Conservation (phyloP, 495 filamentous ascomycete genomes). For the Daldinia loculata region DNA sequence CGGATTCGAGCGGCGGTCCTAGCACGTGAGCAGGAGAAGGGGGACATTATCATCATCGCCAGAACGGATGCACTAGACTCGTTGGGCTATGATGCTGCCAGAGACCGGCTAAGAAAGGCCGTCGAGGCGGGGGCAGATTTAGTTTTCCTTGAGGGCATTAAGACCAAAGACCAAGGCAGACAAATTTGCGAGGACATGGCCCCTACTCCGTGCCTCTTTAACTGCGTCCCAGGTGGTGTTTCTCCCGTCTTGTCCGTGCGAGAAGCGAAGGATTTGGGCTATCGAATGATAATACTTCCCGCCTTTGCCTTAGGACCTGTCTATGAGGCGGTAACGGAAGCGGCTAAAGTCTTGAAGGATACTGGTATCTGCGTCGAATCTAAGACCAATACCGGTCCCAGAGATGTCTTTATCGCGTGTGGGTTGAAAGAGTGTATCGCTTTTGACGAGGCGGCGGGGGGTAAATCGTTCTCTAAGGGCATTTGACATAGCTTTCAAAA, state of each 20-base stretch:
- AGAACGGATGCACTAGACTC: neutral
- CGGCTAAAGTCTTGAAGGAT: neutral
- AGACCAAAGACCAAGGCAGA: neutral
- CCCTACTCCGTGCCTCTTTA: neutral
- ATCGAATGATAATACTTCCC: conserved; percentile 1
- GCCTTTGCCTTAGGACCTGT: neutral
- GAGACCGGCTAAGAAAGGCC: neutral
- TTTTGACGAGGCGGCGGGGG: neutral
- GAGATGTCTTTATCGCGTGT: neutral
- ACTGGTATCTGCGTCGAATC: neutral
- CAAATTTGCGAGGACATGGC: neutral
- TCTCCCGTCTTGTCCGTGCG: neutral
- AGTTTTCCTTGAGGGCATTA: neutral
- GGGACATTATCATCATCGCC: neutral
- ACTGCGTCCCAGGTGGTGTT: neutral
- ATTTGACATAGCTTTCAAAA: neutral
- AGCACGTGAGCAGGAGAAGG: neutral
- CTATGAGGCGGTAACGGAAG: neutral
- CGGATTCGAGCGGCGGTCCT: neutral
- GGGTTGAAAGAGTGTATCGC: neutral
- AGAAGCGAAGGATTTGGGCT: neutral
- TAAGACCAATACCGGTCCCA: neutral
- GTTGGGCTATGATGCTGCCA: neutral
- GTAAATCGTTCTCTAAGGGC: neutral
- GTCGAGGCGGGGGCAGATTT: neutral